Evolutionary conservation across 495 filamentous ascomycete species (phyloP), one percentile per base, ranked within the genome.

Genomic region (Talaromyces liani): DNA sequence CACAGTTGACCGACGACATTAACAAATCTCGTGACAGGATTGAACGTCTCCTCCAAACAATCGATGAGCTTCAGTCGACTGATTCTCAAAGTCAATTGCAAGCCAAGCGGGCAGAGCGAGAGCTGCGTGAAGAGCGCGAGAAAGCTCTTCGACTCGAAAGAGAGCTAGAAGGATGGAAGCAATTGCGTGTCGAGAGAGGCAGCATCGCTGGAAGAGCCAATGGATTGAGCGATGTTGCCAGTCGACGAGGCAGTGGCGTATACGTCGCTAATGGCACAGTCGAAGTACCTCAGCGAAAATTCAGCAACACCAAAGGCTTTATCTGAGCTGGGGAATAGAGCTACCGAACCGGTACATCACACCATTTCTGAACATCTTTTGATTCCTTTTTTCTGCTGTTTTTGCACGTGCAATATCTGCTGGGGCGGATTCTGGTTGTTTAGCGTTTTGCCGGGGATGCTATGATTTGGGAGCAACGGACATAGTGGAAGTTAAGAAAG

Each of bases 41-140:
- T 64, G 91, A 93, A 62, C 91, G 91, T 63, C 84, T 97, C 2
- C 88, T 98, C 47, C 80, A 85, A 65, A 91, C 90, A 7, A 95
- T 98, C 66, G 93, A 98, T 68, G 94, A 98, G 69, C 86, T 98
- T 31, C 93, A 98, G 72, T 82, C 89, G 29, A 87, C 84, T 31
- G 93, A 97, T 67, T 88, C 87, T 24, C 82, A 86, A n/a, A 85
- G 85, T 22, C 90, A 96, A 72, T 79, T 98, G 12, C 76, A 86
- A 31, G 86, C 89, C 10, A 87, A 93, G 41, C 84, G 94, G 8
- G 91, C 91, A 2, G 93, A 98, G 72, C 84, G 95, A 20, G 94
- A 98, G 67, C 78, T 97, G 18, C 83, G 91, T 20, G 91, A 97
- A 71, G 95, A 98, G 76, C 85, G 82, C 18, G 95, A 97, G 75